Conservation (phyloP, 179 eudicot genomes). For the Nepenthes alata region DNA sequence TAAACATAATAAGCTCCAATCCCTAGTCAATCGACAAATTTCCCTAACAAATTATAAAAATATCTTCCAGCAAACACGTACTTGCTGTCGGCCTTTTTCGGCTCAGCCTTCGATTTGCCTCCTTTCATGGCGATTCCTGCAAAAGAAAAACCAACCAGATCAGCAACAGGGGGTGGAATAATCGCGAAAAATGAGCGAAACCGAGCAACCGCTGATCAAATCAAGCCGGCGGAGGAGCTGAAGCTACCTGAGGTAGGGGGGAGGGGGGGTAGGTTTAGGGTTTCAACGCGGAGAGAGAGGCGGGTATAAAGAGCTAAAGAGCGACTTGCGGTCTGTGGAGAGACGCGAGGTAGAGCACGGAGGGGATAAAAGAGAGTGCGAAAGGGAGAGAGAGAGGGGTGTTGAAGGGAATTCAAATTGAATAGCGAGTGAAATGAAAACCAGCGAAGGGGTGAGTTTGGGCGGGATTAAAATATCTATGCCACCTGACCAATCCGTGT, state of each 20-base stretch:
- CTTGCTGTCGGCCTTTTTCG: slow-evolving; percentile 32
- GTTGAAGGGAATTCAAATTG: too few species aligned
- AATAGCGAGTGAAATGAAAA: too few species aligned
- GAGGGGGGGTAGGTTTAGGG: background rate
- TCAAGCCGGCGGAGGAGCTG: background rate
- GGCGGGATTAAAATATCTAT: too few species aligned
- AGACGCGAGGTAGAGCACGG: too few species aligned
- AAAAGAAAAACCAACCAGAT: slow-evolving; percentile 3
- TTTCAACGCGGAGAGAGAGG: too few species aligned
- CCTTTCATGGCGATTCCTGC: slow-evolving; percentile 44
- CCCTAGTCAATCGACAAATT: background rate
- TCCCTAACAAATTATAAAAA: background rate
- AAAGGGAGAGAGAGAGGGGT: too few species aligned
- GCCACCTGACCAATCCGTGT: too few species aligned
- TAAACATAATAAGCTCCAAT: background rate
- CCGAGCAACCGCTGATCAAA: slow-evolving; percentile 4
- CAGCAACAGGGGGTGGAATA: slow-evolving; percentile 18
- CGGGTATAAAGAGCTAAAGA: too few species aligned
- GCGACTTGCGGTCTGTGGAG: too few species aligned
- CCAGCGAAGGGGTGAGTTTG: too few species aligned
- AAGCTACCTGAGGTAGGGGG: slow-evolving; percentile 14
- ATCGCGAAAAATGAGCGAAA: background rate
- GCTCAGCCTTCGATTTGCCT: slow-evolving; percentile 36
- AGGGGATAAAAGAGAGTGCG: too few species aligned
- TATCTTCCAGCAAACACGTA: slow-evolving; percentile 8